A percentile compares a stretch with the other conserved stretches of the same genome.
Conservation (phyloP, 2,329 filamentous ascomycete species). For the Botrytis aclada region DNA sequence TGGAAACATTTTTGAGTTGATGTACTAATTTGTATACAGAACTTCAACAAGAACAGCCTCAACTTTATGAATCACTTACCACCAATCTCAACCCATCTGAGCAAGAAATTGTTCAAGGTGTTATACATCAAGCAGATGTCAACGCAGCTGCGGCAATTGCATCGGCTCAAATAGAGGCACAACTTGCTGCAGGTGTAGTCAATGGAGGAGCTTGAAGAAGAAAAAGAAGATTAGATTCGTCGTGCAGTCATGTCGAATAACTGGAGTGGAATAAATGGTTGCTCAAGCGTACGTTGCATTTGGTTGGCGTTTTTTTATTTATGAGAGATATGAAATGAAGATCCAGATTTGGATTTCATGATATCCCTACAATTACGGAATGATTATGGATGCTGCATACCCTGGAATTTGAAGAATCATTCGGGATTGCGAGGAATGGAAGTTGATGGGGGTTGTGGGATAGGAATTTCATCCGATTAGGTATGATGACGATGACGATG, state of each 20-base stretch:
- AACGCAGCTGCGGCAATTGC: constrained; percentile 27
- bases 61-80: constrained; percentile 79
- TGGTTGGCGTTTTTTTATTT: constrained; percentile 17
- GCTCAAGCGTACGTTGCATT: constrained; percentile 31
- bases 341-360: constrained; percentile 16
- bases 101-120: constrained; percentile 73
- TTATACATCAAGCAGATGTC: constrained; percentile 50
- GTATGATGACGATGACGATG: constrained; percentile 6
- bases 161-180: constrained; percentile 25
- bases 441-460: not conserved
- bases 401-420: constrained; percentile 10
- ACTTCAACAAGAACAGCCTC: constrained; percentile 86
- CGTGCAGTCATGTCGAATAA: constrained; percentile 8
- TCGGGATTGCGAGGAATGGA: constrained; percentile 7
- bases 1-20: no score
- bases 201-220: constrained; percentile 33
- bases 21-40: constrained; percentile 48
- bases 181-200: constrained; percentile 19
- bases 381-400: constrained; percentile 18
- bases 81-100: constrained; percentile 77
- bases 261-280: constrained; percentile 25
- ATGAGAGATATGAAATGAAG: constrained; percentile 5
- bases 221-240: constrained; percentile 12
- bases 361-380: constrained; percentile 3
- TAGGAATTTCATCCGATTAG: not conserved